phyloP scores from a whole-genome alignment of 768 basidiomycete species.

The Tricholoma bakamatsutake region DNA sequence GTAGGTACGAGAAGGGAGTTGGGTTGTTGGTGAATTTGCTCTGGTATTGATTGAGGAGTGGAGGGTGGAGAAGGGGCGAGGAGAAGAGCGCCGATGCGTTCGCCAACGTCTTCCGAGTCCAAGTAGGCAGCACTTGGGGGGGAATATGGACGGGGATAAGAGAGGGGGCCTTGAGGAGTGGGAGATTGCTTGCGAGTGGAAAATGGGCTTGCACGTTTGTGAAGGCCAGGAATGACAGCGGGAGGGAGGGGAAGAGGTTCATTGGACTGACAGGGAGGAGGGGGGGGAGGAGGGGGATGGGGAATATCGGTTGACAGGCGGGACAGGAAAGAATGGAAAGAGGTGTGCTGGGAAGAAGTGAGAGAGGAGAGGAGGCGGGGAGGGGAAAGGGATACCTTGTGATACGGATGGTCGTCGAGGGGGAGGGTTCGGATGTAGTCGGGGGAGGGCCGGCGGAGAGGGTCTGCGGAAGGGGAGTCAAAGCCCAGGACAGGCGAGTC shows the following conservation, averaged over 20 bases:
- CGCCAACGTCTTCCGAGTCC: constrained; percentile 25
- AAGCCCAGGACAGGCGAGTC: constrained; percentile 24
- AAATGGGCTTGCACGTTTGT: constrained; percentile 2
- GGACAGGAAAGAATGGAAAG: background rate
- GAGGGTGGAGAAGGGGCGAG: constrained; percentile 2
- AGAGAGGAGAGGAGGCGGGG: no score
- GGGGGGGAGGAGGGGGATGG: background rate
- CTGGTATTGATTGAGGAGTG: background rate
- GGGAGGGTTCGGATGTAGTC: constrained; percentile 8
- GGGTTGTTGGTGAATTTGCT: background rate
- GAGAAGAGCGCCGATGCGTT: constrained; percentile 21
- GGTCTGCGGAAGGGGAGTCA: constrained; percentile 8
- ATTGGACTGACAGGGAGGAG: background rate
- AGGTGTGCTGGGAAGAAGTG: no score
- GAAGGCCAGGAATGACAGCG: constrained; percentile 3
- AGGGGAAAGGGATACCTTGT: no score
- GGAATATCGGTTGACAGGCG: background rate
- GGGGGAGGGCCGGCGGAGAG: constrained; percentile 13
- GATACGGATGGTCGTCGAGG: background rate
- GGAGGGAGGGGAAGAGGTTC: constrained; percentile 1
- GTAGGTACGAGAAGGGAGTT: constrained; percentile 1
- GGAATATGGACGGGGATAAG: background rate
- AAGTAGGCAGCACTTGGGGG: constrained; percentile 29
- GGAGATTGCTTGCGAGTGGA: constrained; percentile 2
- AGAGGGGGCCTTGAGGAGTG: background rate